Evolutionary conservation across 306 rosid genomes (phyloP).

Genomic region (Benincasa hispida): DNA sequence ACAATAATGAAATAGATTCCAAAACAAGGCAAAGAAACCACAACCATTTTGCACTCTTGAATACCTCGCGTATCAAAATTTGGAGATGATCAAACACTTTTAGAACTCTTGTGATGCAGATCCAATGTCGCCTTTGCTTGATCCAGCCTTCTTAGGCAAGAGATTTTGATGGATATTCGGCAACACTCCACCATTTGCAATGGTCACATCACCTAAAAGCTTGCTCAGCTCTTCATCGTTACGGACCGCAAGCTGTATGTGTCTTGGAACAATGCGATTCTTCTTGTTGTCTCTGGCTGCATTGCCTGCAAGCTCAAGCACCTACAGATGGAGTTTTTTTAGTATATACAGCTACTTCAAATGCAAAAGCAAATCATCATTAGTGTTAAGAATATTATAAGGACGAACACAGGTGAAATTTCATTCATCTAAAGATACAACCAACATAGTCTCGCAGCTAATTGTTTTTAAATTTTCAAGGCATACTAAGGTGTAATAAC

Average conservation of each 20-base stretch:
- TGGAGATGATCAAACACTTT: background rate
- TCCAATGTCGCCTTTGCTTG: conserved; percentile 38
- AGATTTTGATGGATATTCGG: conserved; percentile 31
- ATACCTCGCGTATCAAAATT: background rate
- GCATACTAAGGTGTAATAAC: too few relatives aligned
- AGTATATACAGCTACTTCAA: background rate
- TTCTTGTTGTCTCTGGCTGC: conserved; percentile 37
- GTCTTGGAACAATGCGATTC: conserved; percentile 54
- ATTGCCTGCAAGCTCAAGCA: conserved; percentile 11
- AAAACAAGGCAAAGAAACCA: background rate
- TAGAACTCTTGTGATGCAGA: conserved; percentile 53
- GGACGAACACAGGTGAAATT: background rate
- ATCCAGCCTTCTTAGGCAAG: conserved; percentile 42
- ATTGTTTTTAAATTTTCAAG: too few relatives aligned
- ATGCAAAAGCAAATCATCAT: background rate
- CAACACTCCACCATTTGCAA: conserved; percentile 33
- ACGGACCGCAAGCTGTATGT: conserved; percentile 66
- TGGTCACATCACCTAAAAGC: conserved; percentile 56
- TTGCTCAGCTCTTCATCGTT: conserved; percentile 70
- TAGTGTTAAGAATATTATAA: too few relatives aligned
- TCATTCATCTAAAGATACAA: background rate
- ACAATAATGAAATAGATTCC: background rate
- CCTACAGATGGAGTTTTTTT: background rate
- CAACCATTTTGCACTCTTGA: background rate
- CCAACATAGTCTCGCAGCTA: background rate